A percentile compares a stretch with the other conserved stretches of the same genome.
Evolutionary conservation across 192 early-diverging fungal species (phyloP).

Genomic region (Mortierella alpina): DNA sequence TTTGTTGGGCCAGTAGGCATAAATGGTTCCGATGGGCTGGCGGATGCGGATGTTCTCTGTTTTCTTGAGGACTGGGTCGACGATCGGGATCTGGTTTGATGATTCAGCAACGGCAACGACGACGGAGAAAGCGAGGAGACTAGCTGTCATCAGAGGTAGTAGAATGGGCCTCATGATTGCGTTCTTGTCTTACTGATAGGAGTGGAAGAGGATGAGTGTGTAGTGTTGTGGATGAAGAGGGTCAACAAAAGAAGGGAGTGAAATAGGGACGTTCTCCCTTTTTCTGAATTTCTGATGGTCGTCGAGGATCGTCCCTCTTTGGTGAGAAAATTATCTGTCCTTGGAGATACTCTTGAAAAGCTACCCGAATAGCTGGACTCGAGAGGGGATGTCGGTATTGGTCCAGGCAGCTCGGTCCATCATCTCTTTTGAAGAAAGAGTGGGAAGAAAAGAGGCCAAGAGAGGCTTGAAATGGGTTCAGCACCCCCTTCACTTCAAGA

Average conservation of each 20-base stretch:
- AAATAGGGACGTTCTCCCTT: not conserved
- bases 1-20: constrained; percentile 18
- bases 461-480: no score
- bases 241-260: not conserved
- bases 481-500: no score
- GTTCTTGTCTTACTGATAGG: not conserved
- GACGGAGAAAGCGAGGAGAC: not conserved
- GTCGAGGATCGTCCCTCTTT: no score
- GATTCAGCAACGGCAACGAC: not conserved
- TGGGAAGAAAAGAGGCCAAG: no score
- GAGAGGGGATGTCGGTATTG: no score
- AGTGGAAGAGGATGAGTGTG: not conserved
- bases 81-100: not conserved
- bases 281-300: no score
- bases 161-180: constrained; percentile 10
- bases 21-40: not conserved
- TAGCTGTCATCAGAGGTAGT: constrained; percentile 3
- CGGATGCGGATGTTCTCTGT: not conserved
- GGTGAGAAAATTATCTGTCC: no score
- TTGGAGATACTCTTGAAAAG: no score
- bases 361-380: no score
- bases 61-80: not conserved
- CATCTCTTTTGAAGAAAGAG: no score
- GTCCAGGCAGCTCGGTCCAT: no score
- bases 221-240: not conserved